A percentile compares a stretch with the other conserved stretches of the same genome.
phyloP scores from a whole-genome alignment of 106 monocot species.

The Amphibolis antarctica region DNA sequence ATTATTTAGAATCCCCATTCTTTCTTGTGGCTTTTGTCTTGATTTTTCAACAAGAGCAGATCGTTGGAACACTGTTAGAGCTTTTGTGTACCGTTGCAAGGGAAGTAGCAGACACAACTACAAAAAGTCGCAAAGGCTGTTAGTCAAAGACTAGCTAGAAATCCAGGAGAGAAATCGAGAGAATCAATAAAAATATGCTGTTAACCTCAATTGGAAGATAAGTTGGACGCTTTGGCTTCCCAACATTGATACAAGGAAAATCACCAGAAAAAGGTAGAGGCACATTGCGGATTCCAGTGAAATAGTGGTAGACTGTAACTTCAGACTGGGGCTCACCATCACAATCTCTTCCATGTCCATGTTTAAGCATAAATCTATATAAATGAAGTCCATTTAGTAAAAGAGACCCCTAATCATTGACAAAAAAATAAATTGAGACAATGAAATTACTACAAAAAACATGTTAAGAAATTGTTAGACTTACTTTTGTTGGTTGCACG shows the following conservation, averaged over 20 bases:
- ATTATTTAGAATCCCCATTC: slow-evolving; percentile 48
- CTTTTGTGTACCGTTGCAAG: slow-evolving; percentile 78
- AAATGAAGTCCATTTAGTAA: background rate
- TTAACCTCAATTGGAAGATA: slow-evolving; percentile 80
- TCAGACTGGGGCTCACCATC: slow-evolving; percentile 26
- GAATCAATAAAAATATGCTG: background rate
- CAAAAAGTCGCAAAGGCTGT: slow-evolving; percentile 1
- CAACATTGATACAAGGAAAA: slow-evolving; percentile 88
- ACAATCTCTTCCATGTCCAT: slow-evolving; percentile 24
- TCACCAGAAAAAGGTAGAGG: slow-evolving; percentile 37
- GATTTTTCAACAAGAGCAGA: slow-evolving; percentile 89
- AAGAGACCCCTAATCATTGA: background rate
- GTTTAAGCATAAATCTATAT: slow-evolving; percentile 56
- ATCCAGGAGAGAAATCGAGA: background rate
- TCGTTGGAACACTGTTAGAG: slow-evolving; percentile 53
- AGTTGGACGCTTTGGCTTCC: slow-evolving; percentile 83
- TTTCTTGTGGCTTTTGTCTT: slow-evolving; percentile 84
- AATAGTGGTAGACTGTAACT: slow-evolving; percentile 78
- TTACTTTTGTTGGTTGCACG: slow-evolving; percentile 58
- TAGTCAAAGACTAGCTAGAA: background rate
- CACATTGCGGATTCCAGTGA: slow-evolving; percentile 32
- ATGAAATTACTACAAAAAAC: background rate
- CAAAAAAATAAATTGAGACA: background rate
- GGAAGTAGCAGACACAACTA: slow-evolving; percentile 66
- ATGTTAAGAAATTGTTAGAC: background rate